Base-by-base conservation (phyloP, 345 rosid genomes). In the Excoecaria agallocha region DNA sequence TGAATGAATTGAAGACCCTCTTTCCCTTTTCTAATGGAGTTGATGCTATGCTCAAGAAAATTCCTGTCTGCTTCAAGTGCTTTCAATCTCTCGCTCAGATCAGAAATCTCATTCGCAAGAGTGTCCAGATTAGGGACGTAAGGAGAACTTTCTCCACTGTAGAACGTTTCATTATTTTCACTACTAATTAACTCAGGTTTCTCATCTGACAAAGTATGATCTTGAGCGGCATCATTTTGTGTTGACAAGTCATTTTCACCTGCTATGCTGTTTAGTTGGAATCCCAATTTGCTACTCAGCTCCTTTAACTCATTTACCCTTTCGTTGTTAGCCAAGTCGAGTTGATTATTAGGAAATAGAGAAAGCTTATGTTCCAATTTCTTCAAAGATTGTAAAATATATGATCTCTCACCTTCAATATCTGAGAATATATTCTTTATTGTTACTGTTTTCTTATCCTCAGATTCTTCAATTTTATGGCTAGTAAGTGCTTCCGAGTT, bases 371-470 rank as follows among this genome's bases (percentile, higher is more conserved):
- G 77, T 79, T 85, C 89, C 81, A 90, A 76, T 66, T 83, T 82
- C 77, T 86, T 79, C 81, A 90, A 63, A 73, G 78, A 78, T 65
- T 61, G 76, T 1, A 73, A 67, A 68, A 90, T 85, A 66, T 77
- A 83, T 13, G 72, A 48, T 24, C 83, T 84, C 74, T 89, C 96
- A 68, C 85, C 92, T 20, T 88, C 82, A 66, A 89, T 83, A 57
- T 85, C 84, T 19, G n/a, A 12, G 58, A 77, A 75, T 38, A 80
- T 79, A 67, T 76, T 70, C 22, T 82, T 49, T 38, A 38, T 68
- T 54, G 4, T 25, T 62, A 43, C 73, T 51, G 49, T 35, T 19
- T 51, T 67, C 61, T 25, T 46, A 39, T 74, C 81, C 25, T 17
- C 55, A 45, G 43, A 12, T 48, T 59, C 69, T 43, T 39, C 66